Base-by-base conservation (phyloP, 1,284 basidiomycete genomes). In the Leccinum variabile region DNA sequence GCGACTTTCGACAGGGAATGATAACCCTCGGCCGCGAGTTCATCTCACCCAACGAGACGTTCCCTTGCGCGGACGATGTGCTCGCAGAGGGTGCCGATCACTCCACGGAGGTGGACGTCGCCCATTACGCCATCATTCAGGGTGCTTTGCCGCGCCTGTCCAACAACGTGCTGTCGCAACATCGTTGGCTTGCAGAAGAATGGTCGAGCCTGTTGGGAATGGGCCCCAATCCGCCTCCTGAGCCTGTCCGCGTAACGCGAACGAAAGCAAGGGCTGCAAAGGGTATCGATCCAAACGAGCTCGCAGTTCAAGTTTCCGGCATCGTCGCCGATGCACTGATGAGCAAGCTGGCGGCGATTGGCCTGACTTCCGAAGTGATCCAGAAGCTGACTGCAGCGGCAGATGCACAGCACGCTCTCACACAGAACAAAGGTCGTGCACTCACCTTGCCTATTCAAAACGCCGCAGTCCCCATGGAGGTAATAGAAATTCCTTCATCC, bases 61-160 rank as follows among this genome's bases (percentile, higher is more conserved):
- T 66, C 8, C 4, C 60, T 9, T 49, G 30, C 18, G 14, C 52
- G 0, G 59, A 68, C 1, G 28, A 64, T 10, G 2, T 69, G 0
- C 61, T 67, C 9, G 39, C 67, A 0, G 65, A 67, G 49, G 55
- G 57, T 22, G 61, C 65, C 0, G 67, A 67, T 3, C 65, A 67
- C n/a, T 69, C 58, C 1, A 62, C 44, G 0, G 30, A 56, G 0
- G 3, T 59, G 1, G 65, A 67, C 5, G n/a, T 25, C 0, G 3
- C 3, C 1, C 62, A 66, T 18, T 66, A 66, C 18, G 56, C 46
- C 0, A 3, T 37, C 0, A 33, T 67, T 11, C 46, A 60, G 10
- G 32, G 62, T 1, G 14, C 53, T 3, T 9, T 63, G 2, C 54
- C 57, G 1, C 37, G 18, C 1, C 25, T 64, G 11, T 56, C 54